phyloP scores from a whole-genome alignment of 148 eudicot genomes.

The Polygonum aviculare region DNA sequence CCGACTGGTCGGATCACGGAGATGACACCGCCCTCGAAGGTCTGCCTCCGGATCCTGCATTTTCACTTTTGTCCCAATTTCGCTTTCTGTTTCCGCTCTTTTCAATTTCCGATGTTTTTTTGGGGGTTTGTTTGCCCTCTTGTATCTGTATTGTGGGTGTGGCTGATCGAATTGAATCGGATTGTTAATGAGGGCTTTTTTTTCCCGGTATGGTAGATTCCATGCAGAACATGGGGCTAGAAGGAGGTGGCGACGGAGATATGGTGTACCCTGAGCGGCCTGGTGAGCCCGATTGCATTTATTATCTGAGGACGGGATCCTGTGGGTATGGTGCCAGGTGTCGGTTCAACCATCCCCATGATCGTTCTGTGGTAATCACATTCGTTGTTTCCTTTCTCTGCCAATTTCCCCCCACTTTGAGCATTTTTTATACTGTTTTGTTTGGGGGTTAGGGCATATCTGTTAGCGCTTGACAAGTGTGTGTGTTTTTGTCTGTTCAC shows the following conservation, averaged over 20 bases:
- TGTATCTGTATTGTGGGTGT: conserved; percentile 16
- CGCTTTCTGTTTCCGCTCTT: not conserved
- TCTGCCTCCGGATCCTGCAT: conserved; percentile 1
- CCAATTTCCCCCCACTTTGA: not conserved
- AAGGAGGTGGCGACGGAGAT: conserved; percentile 11
- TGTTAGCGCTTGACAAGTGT: not conserved
- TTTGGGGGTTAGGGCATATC: conserved; percentile 7
- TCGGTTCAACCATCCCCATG: conserved; percentile 62
- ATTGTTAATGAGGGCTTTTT: conserved; percentile 1
- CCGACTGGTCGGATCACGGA: conserved; percentile 30
- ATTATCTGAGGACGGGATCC: conserved; percentile 62
- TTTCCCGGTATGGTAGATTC: conserved; percentile 35
- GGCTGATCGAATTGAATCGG: not conserved
- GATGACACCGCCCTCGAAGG: conserved; percentile 27
- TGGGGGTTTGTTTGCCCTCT: conserved; percentile 4
- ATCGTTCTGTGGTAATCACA: conserved; percentile 6
- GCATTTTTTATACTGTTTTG: not conserved
- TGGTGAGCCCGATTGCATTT: conserved; percentile 69
- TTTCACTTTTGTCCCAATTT: conserved; percentile 12
- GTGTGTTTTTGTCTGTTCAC: not conserved
- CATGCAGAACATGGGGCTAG: conserved; percentile 65
- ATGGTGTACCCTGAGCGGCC: conserved; percentile 74
- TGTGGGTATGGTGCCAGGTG: conserved; percentile 87
- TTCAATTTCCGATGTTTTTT: not conserved
- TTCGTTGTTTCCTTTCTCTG: not conserved